Evolutionary conservation across 129 eudicot genomes (phyloP).

Genomic region (Silybum marianum): DNA sequence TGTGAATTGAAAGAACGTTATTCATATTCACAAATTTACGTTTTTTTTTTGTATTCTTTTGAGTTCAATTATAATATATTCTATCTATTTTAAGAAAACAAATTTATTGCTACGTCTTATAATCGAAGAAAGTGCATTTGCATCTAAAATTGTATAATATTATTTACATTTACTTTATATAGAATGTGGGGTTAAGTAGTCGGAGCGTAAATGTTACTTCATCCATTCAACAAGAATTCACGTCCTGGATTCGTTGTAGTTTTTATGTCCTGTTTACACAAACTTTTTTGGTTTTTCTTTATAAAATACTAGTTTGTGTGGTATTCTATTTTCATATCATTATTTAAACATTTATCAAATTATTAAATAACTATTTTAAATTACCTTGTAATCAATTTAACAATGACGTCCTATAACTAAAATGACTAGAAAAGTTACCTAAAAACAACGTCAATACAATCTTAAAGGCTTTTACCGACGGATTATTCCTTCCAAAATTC

Average conservation of each 20-base stretch:
- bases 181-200: background rate
- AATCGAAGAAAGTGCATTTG: slow-evolving; percentile 15
- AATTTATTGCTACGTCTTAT: background rate
- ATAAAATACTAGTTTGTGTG: background rate
- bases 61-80: background rate
- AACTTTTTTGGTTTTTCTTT: too few species aligned
- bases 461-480: background rate
- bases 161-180: background rate
- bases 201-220: background rate
- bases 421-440: background rate
- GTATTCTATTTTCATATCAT: background rate
- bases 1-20: background rate
- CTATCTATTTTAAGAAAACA: slow-evolving; percentile 24
- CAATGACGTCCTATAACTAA: background rate
- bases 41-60: slow-evolving; percentile 5
- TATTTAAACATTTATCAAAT: background rate
- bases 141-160: background rate
- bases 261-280: background rate
- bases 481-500: background rate
- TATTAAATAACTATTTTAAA: too few species aligned
- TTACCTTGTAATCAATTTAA: background rate
- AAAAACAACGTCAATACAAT: too few species aligned
- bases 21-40: slow-evolving; percentile 9
- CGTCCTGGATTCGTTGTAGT: background rate
- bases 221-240: background rate